Base-by-base conservation (phyloP, 768 basidiomycete species). In the Boletus insuetus region DNA sequence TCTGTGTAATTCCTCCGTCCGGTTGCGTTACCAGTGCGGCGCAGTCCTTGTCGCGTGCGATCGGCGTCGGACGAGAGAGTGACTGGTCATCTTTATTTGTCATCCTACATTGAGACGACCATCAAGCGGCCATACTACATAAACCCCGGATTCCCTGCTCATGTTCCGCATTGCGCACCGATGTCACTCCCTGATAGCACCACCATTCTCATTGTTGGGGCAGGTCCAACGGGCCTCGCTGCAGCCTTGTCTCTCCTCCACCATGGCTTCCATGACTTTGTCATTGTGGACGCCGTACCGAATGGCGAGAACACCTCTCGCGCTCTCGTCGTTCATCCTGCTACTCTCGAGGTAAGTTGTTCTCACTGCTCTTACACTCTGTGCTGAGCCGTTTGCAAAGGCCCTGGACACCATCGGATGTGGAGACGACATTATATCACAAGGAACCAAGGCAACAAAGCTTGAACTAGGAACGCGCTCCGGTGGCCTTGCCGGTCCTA, bases 241-340 rank as follows among this genome's bases (percentile, higher is more conserved):
- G 59, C 73, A 42, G 81, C 82, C 19, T 58, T 81, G n/a, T 75
- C 80, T 19, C 75, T 83, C 3, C 59, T 71, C 16, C 67, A 75
- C 10, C 70, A 78, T 14, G 76, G 77, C 3, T 73, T 73, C 42
- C 64, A 58, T 26, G 75, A 81, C 40, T 58, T 83, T 64, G 57
- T 75, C 17, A 67, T 82, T 12, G 77, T 82, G 9, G 80, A 83
- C 46, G 72, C 70, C 19, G 52, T 65, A 2, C 43, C 46, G 6
- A 45, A 69, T n/a, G 74, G 73, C 44, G 65, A 72, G 46, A 71
- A 73, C 45, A 69, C 74, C 6, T 80, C 82, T 13, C 77, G 82
- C 10, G 80, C 82, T 0, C 58, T 78, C 7, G 69, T 74, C 1
- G 62, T 82, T 29, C 82, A 83, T 58, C 77, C 82, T n/a, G 78